phyloP scores from a whole-genome alignment of 257 asterid genomes.

The Gentiana dahurica region DNA sequence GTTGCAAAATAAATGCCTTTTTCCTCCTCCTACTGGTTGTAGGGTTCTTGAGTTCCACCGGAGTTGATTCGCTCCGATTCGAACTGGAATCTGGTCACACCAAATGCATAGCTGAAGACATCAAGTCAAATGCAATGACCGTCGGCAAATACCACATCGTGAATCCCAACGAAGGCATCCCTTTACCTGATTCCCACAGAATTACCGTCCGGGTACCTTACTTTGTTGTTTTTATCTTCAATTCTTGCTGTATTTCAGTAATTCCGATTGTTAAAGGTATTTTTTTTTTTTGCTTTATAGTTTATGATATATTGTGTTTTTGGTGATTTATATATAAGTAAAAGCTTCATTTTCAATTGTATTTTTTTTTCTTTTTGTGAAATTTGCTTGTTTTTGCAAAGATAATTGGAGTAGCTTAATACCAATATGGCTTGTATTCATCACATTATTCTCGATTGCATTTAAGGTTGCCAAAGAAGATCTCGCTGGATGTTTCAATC shows the following conservation, averaged over 20 bases:
- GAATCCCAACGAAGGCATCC: constrained; percentile 63
- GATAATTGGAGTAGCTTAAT: too few species aligned
- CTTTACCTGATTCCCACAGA: constrained; percentile 86
- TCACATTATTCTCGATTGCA: too few species aligned
- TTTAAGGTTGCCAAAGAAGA: too few species aligned
- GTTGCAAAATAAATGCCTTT: not conserved
- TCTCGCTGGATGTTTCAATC: not conserved
- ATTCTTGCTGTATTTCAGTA: not conserved
- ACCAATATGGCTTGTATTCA: too few species aligned
- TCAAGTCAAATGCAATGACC: constrained; percentile 82
- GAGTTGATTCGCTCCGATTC: constrained; percentile 65
- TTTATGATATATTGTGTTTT: not conserved
- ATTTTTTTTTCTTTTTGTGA: not conserved
- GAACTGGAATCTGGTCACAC: constrained; percentile 77
- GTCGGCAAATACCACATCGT: constrained; percentile 86
- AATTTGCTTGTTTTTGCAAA: too few species aligned
- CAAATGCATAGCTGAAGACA: constrained; percentile 95
- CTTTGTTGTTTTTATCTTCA: not conserved
- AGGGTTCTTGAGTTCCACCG: constrained; percentile 26
- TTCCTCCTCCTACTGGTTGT: constrained; percentile 24
- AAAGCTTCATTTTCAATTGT: not conserved
- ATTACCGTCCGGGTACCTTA: constrained; percentile 65
- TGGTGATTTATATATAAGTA: too few species aligned
- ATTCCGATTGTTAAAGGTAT: not conserved
- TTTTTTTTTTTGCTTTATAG: not conserved